These are phyloP conservation scores for Hericium coralloides DNA, from an alignment of 768 basidiomycete genomes.

Conservation along the genomic window DNA sequence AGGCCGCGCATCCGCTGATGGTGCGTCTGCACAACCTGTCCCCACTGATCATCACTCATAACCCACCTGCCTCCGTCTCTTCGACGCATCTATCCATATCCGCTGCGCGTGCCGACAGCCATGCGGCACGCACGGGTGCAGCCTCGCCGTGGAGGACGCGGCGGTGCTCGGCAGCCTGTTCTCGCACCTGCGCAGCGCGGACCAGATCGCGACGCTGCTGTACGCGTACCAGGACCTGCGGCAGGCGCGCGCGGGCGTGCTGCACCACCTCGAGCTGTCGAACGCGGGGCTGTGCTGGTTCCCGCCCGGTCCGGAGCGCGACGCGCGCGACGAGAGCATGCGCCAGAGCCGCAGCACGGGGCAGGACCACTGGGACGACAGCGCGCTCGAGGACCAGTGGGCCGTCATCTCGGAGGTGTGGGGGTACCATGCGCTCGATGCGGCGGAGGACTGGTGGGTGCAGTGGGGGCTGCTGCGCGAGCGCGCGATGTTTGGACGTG, in stretches of 20 bases:
- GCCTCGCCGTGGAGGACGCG: slow-evolving; percentile 12
- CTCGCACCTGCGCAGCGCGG: slow-evolving; percentile 21
- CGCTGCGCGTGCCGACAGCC: no score
- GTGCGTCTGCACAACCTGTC: neutral
- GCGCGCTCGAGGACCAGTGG: slow-evolving; percentile 9
- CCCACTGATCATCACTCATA: neutral
- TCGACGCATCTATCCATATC: neutral
- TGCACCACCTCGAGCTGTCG: slow-evolving; percentile 1
- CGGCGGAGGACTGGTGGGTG: slow-evolving; percentile 15
- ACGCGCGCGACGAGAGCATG: slow-evolving; percentile 4
- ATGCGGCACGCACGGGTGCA: slow-evolving; percentile 5
- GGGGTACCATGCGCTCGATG: slow-evolving; percentile 13
- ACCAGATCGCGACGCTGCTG: slow-evolving; percentile 24
- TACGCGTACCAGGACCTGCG: slow-evolving; percentile 27
- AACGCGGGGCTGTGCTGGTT: slow-evolving; percentile 3
- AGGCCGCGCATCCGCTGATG: slow-evolving; percentile 9
- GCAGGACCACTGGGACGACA: slow-evolving; percentile 5
- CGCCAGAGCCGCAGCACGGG: neutral
- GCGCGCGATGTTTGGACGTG: slow-evolving; percentile 1
- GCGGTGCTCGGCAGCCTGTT: slow-evolving; percentile 31
- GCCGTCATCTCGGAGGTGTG: slow-evolving; percentile 7
- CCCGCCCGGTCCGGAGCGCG: slow-evolving; percentile 9
- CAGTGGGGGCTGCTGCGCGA: slow-evolving; percentile 14
- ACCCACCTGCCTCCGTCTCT: neutral
- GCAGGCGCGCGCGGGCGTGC: slow-evolving; percentile 3